Conservation (phyloP, 148 eudicot species). For the Polygonum maritimum region DNA sequence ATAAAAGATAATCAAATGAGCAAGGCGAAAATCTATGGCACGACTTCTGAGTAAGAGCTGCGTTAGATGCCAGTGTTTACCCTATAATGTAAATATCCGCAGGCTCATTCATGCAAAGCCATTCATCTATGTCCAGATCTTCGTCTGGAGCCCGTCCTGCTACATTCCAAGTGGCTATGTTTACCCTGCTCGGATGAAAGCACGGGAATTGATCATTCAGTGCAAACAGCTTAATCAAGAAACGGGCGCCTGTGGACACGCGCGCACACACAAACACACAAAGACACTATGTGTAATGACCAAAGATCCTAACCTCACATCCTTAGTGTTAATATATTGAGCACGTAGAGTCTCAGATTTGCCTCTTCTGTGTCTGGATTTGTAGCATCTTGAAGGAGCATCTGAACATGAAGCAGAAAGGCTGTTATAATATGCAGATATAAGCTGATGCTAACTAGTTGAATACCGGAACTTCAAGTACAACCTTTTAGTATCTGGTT, state of each 20-base stretch:
- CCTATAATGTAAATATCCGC: conserved; percentile 82
- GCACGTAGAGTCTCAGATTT: conserved; percentile 66
- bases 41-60: background rate
- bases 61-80: conserved; percentile 22
- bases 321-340: conserved; percentile 77
- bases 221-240: background rate
- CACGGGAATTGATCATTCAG: background rate
- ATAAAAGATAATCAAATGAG: background rate
- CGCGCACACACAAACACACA: background rate
- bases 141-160: conserved; percentile 67
- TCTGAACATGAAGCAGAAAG: conserved; percentile 18
- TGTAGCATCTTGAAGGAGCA: conserved; percentile 17
- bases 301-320: conserved; percentile 62
- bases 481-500: background rate
- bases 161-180: conserved; percentile 84
- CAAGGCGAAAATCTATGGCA: background rate
- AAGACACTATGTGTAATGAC: background rate
- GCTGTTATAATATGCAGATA: background rate
- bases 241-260: too few relatives aligned
- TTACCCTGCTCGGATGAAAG: conserved; percentile 30
- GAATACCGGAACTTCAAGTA: background rate
- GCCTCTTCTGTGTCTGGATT: conserved; percentile 59
- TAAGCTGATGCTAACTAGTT: background rate
- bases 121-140: conserved; percentile 71
- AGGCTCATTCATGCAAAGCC: conserved; percentile 74